Base-by-base conservation (phyloP, 257 asterid species). In the Nicotiana noctiflora region DNA sequence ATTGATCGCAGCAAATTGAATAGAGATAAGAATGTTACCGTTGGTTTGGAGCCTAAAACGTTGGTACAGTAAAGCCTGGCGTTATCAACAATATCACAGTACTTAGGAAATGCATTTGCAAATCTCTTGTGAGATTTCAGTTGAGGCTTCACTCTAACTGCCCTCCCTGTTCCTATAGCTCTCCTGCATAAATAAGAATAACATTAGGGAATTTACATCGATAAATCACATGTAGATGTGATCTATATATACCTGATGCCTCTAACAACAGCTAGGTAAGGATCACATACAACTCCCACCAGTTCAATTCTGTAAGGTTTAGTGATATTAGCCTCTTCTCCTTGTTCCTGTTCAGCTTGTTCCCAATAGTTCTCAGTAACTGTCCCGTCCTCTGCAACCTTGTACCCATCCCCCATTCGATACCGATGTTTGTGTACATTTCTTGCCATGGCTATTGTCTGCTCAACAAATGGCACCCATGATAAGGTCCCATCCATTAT, bases 401-500 rank as follows among this genome's bases (percentile, higher is more conserved):
- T 88, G 84, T 95, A 95, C 14, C 99, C 99, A 0, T 88, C 92
- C 75, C 99, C 99, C 99, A 95, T 95, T 5, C 98, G 80, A 55
- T 95, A 93, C 18, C 97, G 92, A 61, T 83, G 83, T 49, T 79
- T 84, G 85, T 95, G 97, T 6, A 95, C 98, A 0, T 92, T 90
- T 83, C 98, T 85, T 2, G 94, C 98, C 99, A 95, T 95, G 40
- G 87, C 84, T 23, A 95, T 89, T 5, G 97, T 93, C 85, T 95
- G 97, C 88, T 95, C 92, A 4, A 95, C 99, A 32, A 95, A 95
- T 29, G 99, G 99, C 81, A 79, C 96, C 99, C 99, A 95, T 6
- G 99, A 92, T 1, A 95, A 86, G 8, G 99, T 95, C 53, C 99
- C 99, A 29, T 95, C 99, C 99, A 95, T 93, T 82, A 95, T 93